phyloP scores from a whole-genome alignment of 176 grass and related monocot genomes.

The Ananas comosus region DNA sequence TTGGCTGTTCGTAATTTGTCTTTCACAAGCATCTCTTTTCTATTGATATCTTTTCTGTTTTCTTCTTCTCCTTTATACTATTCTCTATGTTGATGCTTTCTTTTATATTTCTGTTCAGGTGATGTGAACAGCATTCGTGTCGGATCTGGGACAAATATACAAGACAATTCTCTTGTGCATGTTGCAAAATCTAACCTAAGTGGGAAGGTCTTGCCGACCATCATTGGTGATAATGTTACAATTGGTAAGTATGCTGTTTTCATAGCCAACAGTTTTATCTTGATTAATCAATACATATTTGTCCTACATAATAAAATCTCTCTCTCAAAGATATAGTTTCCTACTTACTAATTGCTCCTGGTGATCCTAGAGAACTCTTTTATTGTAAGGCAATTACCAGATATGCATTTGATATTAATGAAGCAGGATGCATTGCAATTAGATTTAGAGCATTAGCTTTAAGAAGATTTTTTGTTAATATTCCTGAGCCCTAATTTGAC shows the following conservation, averaged over 20 bases:
- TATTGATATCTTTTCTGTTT: neutral
- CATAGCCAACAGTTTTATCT: too few species aligned
- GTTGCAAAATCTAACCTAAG: conserved; percentile 68
- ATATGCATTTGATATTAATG: too few species aligned
- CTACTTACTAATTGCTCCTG: too few species aligned
- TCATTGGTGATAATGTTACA: conserved; percentile 82
- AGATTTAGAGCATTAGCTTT: too few species aligned
- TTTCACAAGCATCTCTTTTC: neutral
- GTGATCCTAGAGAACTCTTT: neutral
- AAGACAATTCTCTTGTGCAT: conserved; percentile 92
- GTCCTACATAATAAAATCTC: too few species aligned
- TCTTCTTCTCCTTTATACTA: neutral
- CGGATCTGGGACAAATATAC: conserved; percentile 93
- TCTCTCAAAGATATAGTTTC: too few species aligned
- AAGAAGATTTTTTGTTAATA: neutral
- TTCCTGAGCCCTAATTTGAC: conserved; percentile 3
- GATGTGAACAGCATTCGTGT: conserved; percentile 91
- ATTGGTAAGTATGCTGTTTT: conserved; percentile 43
- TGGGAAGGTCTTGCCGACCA: conserved; percentile 76
- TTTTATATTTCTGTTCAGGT: conserved; percentile 41
- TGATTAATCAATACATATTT: too few species aligned
- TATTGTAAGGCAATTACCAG: neutral
- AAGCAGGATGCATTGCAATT: too few species aligned
- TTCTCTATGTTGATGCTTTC: neutral
- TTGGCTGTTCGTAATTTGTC: neutral